These are phyloP conservation scores for Platanthera zijinensis DNA, from an alignment of 106 monocot species.

Conservation along the genomic window DNA sequence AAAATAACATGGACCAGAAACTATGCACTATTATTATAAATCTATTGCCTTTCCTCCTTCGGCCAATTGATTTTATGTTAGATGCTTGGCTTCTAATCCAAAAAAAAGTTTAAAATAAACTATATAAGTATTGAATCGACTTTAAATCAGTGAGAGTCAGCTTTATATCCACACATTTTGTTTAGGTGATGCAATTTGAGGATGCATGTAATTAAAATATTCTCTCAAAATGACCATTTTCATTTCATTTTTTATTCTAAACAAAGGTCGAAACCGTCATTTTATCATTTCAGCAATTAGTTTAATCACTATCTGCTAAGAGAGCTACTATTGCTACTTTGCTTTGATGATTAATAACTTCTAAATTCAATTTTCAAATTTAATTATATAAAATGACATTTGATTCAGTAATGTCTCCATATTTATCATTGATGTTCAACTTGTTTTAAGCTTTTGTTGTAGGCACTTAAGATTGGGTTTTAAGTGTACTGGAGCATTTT, in stretches of 20 bases:
- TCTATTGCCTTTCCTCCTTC: too few relatives aligned
- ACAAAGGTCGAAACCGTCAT: not conserved
- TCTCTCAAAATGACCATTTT: not conserved
- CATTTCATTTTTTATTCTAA: not conserved
- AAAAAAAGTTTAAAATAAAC: too few relatives aligned
- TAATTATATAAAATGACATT: not conserved
- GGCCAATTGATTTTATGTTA: too few relatives aligned
- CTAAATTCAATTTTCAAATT: not conserved
- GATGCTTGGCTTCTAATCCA: too few relatives aligned
- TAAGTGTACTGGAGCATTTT: not conserved
- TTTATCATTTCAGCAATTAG: not conserved
- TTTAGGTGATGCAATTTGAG: too few relatives aligned
- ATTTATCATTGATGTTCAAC: not conserved
- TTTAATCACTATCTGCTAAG: not conserved
- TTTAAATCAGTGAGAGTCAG: not conserved
- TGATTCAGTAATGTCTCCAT: not conserved
- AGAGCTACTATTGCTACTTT: not conserved
- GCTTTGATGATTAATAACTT: slow-evolving; percentile 1
- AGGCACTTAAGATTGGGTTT: not conserved
- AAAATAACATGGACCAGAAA: too few relatives aligned
- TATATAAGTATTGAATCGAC: too few relatives aligned
- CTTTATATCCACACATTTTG: not conserved
- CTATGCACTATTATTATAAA: too few relatives aligned
- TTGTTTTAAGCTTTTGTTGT: not conserved
- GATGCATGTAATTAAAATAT: not conserved